phyloP scores from a whole-genome alignment of 2,329 filamentous ascomycete genomes.

The Albifimbria verrucaria region DNA sequence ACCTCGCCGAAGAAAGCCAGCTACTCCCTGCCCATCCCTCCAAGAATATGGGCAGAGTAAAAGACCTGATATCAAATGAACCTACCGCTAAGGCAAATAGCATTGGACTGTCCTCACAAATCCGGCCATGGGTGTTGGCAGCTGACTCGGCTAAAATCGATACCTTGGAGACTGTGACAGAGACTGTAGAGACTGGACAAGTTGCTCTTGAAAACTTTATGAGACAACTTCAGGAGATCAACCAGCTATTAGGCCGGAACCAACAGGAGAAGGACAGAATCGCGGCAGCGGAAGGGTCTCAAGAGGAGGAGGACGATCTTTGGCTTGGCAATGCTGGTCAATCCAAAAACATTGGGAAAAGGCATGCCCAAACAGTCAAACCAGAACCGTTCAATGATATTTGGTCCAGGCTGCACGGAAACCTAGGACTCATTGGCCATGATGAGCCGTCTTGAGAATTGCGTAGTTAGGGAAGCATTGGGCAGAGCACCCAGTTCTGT shows the following conservation, averaged over 20 bases:
- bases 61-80: slow-evolving; percentile 42
- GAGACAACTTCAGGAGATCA: slow-evolving; percentile 45
- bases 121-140: slow-evolving; percentile 58
- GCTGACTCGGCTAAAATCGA: slow-evolving; percentile 58
- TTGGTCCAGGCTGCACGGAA: slow-evolving; percentile 52
- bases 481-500: background rate
- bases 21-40: slow-evolving; percentile 52
- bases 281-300: slow-evolving; percentile 13
- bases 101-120: slow-evolving; percentile 37
- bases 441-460: slow-evolving; percentile 21
- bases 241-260: slow-evolving; percentile 41
- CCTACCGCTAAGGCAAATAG: slow-evolving; percentile 32
- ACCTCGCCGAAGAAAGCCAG: slow-evolving; percentile 60
- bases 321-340: slow-evolving; percentile 33
- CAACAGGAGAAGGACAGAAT: slow-evolving; percentile 16
- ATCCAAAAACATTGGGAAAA: slow-evolving; percentile 22
- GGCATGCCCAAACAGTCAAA: too few relatives aligned
- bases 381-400: slow-evolving; percentile 31
- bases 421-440: slow-evolving; percentile 47
- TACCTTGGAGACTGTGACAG: slow-evolving; percentile 55
- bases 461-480: slow-evolving; percentile 5
- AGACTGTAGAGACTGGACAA: slow-evolving; percentile 58
- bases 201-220: slow-evolving; percentile 52
- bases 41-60: slow-evolving; percentile 28
- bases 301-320: slow-evolving; percentile 19